Conservation (phyloP, 495 filamentous ascomycete species). For the Penicillium turbatum region DNA sequence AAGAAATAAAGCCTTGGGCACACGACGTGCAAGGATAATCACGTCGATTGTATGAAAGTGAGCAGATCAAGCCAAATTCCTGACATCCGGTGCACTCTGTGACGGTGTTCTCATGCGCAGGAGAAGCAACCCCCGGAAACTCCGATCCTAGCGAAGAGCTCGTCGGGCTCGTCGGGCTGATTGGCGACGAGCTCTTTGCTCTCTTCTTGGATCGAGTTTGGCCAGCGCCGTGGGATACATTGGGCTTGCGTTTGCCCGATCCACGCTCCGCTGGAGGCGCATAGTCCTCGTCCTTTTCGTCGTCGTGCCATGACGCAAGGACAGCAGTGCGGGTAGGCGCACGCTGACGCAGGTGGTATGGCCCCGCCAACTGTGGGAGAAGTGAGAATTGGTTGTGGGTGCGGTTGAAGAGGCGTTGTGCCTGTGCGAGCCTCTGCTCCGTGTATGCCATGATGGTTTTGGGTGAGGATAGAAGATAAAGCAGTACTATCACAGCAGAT, state of each 20-base stretch:
- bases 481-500: no score
- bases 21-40: conserved; percentile 2
- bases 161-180: no score
- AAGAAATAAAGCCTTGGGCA: not conserved
- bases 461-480: no score
- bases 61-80: not conserved
- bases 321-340: not conserved
- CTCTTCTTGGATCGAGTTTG: not conserved
- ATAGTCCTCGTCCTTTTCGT: conserved; percentile 15
- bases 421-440: not conserved
- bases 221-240: not conserved
- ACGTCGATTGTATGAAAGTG: not conserved
- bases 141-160: no score
- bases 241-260: not conserved
- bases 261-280: not conserved
- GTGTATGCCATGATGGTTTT: not conserved
- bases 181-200: not conserved
- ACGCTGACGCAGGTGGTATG: conserved; percentile 1
- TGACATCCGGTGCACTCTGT: conserved; percentile 1
- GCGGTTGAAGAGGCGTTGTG: not conserved
- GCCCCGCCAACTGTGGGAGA: not conserved
- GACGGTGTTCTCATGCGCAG: not conserved
- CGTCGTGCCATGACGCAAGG: conserved; percentile 13
- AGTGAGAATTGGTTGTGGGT: not conserved
- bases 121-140: not conserved